Evolutionary conservation across 176 grass and related monocot species (phyloP), one percentile per base, ranked within the genome.

Genomic region (Saccharum officinarum): DNA sequence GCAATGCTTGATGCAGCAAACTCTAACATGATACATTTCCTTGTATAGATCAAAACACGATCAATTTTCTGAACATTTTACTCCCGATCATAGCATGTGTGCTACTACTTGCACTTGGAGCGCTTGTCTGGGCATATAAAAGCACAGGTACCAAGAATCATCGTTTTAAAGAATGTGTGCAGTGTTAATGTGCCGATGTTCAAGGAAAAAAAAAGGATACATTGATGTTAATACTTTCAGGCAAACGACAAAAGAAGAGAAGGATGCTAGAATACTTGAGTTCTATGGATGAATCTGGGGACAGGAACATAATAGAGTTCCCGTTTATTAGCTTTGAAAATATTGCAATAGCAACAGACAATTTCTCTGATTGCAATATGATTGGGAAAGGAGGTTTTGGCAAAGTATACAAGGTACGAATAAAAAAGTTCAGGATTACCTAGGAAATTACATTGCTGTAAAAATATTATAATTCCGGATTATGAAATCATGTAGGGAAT

Each of bases 351-450:
- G 85, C 90, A 16, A 92, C 90, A 5, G 22, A 76, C 41, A 83
- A 82, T 75, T 92, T 92, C 77, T 71, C 39, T 7, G 69, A 69
- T 4, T 11, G 3, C 1, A 67, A 92, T 57, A 77, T 81, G 46
- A 44, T 91, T 10, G 84, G 75, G n/a, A 59, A 87, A 28, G 89
- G 84, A 17, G 84, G 89, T 31, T 91, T 91, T 25, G 89, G 84
- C 4, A 78, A 82, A 31, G 89, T 91, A 31, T 91, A 87, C 33
- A 87, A 87, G 85, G 89, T 91, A 78, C 22, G 2, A 22, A 33
- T 38, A 46, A 7, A 14, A 71, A 44, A 2, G 17, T 3, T 61
- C 47, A 2, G 42, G 42, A 45, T 46, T 64, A 13, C 6, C 1
- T 83, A 72, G 17, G 14, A 1, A 22, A n/a, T 8, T 40, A 14